Evolutionary conservation across 106 monocot genomes (phyloP).

Genomic region (Allium fistulosum): DNA sequence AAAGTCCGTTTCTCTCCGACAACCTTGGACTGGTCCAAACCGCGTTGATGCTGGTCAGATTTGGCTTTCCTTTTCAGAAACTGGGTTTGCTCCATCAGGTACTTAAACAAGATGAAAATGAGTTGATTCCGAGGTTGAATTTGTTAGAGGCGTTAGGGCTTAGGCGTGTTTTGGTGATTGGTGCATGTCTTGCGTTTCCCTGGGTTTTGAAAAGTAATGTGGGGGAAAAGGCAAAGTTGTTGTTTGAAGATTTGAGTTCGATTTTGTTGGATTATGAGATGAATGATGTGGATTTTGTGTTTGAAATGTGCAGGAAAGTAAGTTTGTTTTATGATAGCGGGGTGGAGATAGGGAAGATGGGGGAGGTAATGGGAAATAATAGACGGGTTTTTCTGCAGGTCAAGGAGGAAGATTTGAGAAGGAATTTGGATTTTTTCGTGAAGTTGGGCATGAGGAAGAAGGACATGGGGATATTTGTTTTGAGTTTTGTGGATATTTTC

Average conservation of each 20-base stretch:
- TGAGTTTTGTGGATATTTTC: conserved; percentile 28
- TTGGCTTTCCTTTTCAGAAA: conserved; percentile 62
- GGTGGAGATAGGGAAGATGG: conserved; percentile 33
- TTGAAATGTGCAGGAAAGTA: conserved; percentile 39
- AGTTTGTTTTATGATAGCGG: conserved; percentile 60
- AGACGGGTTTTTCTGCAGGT: conserved; percentile 28
- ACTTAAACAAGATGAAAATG: conserved; percentile 15
- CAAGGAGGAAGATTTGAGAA: conserved; percentile 26
- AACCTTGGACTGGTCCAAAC: conserved; percentile 35
- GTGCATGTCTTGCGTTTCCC: conserved; percentile 67
- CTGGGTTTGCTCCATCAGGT: conserved; percentile 40
- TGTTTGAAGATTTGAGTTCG: conserved; percentile 35
- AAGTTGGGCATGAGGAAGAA: conserved; percentile 52
- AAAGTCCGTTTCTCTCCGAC: conserved; percentile 45
- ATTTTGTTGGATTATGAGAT: conserved; percentile 29
- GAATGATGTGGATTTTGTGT: conserved; percentile 38
- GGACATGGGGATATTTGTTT: conserved; percentile 35
- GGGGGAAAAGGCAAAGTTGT: conserved; percentile 4
- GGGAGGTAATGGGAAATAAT: conserved; percentile 39
- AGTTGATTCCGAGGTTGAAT: conserved; percentile 13
- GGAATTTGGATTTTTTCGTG: conserved; percentile 48
- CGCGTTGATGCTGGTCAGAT: conserved; percentile 34
- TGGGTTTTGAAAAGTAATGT: conserved; percentile 11
- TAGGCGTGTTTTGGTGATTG: conserved; percentile 33
- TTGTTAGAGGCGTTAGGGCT: conserved; percentile 34